phyloP scores from a whole-genome alignment of 176 grass and related monocot species.

The Cymbopogon citratus region DNA sequence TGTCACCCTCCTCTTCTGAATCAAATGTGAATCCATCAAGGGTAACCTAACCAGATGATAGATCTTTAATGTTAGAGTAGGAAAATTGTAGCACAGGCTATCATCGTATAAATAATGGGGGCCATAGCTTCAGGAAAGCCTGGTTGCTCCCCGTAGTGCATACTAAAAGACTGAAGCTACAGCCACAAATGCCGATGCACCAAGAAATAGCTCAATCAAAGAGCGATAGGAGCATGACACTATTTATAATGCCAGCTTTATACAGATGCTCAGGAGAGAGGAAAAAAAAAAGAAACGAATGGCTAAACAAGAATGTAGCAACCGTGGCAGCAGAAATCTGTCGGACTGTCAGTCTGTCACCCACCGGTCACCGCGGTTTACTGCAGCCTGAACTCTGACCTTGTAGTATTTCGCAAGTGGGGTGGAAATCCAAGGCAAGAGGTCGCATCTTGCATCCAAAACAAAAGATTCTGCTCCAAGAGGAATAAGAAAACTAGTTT shows the following conservation, averaged over 20 bases:
- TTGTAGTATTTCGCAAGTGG: background rate
- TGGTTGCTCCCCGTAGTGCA: background rate
- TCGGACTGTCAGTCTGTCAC: background rate
- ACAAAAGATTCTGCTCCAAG: background rate
- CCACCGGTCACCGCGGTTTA: background rate
- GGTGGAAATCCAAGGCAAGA: background rate
- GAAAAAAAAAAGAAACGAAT: background rate
- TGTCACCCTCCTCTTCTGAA: slow-evolving; percentile 79
- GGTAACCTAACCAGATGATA: slow-evolving; percentile 55
- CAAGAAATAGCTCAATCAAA: background rate
- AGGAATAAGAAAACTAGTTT: background rate
- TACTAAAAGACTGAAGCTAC: background rate
- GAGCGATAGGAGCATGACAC: background rate
- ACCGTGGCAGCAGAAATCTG: background rate
- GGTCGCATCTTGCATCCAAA: background rate
- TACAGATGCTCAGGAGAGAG: background rate
- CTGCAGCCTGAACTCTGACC: too few relatives aligned
- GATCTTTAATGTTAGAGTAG: background rate
- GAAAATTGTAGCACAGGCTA: background rate
- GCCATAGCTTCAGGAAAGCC: background rate
- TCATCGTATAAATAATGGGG: background rate
- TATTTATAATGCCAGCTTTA: background rate
- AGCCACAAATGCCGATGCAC: background rate
- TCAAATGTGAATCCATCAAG: slow-evolving; percentile 89
- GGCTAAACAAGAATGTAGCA: background rate